Percentiles rank a stretch among this genome's conserved stretches.
Conservation (phyloP, 2,329 filamentous ascomycete genomes). For the Graphiopsis chlorocephala region DNA sequence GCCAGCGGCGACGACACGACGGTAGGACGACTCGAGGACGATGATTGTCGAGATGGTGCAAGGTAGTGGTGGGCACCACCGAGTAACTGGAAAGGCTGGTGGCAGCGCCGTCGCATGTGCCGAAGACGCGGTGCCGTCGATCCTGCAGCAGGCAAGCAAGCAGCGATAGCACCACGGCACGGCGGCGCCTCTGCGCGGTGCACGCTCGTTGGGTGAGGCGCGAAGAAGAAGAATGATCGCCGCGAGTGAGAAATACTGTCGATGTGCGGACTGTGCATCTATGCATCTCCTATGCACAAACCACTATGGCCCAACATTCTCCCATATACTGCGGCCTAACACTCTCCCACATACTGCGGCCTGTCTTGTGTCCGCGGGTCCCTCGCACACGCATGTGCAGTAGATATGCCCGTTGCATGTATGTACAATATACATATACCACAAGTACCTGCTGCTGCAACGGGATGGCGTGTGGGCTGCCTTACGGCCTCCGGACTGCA, state of each 20-base stretch:
- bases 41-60: background rate
- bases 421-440: background rate
- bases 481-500: background rate
- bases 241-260: background rate
- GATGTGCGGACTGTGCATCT: background rate
- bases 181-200: background rate
- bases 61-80: background rate
- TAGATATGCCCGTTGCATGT: background rate
- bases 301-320: background rate
- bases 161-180: background rate
- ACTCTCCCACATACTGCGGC: background rate
- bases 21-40: background rate
- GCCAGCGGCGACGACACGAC: background rate
- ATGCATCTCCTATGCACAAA: background rate
- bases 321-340: background rate
- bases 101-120: background rate
- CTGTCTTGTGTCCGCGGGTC: background rate
- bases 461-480: no score
- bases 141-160: background rate
- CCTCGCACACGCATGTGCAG: no score
- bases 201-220: background rate
- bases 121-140: background rate
- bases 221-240: background rate
- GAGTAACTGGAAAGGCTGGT: background rate
- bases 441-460: background rate